Base-by-base conservation (phyloP, 2,329 filamentous ascomycete genomes). In the Bipolaris gigantea region DNA sequence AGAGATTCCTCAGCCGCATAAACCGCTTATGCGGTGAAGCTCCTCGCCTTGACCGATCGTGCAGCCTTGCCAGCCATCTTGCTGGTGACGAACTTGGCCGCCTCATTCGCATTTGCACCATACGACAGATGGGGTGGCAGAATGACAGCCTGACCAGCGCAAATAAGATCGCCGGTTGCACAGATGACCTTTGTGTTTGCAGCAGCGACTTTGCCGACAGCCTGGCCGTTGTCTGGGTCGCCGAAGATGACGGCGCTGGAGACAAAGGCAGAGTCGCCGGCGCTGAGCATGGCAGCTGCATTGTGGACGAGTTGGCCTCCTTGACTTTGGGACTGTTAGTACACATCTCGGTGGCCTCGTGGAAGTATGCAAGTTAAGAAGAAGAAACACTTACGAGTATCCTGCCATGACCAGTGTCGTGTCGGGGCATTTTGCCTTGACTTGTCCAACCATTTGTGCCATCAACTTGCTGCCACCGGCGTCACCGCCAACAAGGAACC, bases 401-500 rank as follows among this genome's bases (percentile, higher is more conserved):
- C 79, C 79, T 6, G 76, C 73, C 60, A 81, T 71, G 35, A 80
- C 76, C 19, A 81, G 69, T 52, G 76, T 72, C 10, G 79, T 81
- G 45, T 73, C 65, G 6, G 79, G 79, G 56, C 79, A 81, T 36
- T 73, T 66, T 15, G 63, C 60, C 38, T 73, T 69, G 5, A 78
- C 76, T 57, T 77, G 63, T n/a, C 62, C 64, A 1, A 73, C 69
- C 62, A 70, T 66, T 23, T 73, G 61, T 36, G 77, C 75, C 78
- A 83, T 81, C 51, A 69, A 73, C 35, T 64, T 62, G 47, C 76
- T 77, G 5, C 81, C 80, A 9, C 51, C 64, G 4, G 65, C 60
- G 57, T 81, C 79, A 1, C 81, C 81, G 6, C 79, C 77, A 11
- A 69, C 70, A 4, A 81, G 65, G 57, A 81, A 82, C 0, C 81